Evolutionary conservation across 495 filamentous ascomycete genomes (phyloP), one percentile per base, ranked within the genome.

Genomic region (Podospora sp.): DNA sequence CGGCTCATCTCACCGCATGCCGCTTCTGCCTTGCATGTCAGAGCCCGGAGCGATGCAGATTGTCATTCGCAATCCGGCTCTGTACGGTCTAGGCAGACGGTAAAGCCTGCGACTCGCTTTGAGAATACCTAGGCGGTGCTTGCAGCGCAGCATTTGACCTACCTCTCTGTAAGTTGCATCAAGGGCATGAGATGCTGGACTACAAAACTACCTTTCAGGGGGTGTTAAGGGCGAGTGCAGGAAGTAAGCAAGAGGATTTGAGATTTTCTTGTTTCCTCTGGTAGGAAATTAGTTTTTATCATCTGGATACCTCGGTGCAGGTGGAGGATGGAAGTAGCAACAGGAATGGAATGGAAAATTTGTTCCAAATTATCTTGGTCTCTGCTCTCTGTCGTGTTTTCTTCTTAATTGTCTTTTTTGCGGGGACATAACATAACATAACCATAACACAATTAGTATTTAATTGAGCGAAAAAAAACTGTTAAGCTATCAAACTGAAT

Each of bases 1-100:
- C 62, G 63, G 61, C 14, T 71, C 69, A 69, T 71, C 62, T 58
- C 67, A 64, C 68, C 68, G 64, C 67, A 29, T 58, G 63, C 36
- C 36, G 7, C 22, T 40, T 46, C 40, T 46, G 40, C 65, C 52
- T 36, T 9, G 1, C 36, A 24, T 14, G 16, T 60, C 24, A 21
- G 57, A 29, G 29, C 29, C 29, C 26, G n/a, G 57, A 60, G 57
- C 57, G 8, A 33, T 27, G 2, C 14, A 21, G 18, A 14, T 50
- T 12, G 29, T 8, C 29, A 3, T 33, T 8, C 8, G 29, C 35
- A 27, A 14, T 33, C 50, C 52, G 24, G 9, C 8, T 33, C 60
- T 11, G 24, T 21, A 27, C 26, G 16, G 21, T 21, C 0, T 2
- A 16, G 52, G 29, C 12, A 33, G 57, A 26, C 9, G 40, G 40